Evolutionary conservation across 1,284 basidiomycete genomes (phyloP), one percentile per base, ranked within the genome.

Genomic region (Sphaerobolus stellatus): DNA sequence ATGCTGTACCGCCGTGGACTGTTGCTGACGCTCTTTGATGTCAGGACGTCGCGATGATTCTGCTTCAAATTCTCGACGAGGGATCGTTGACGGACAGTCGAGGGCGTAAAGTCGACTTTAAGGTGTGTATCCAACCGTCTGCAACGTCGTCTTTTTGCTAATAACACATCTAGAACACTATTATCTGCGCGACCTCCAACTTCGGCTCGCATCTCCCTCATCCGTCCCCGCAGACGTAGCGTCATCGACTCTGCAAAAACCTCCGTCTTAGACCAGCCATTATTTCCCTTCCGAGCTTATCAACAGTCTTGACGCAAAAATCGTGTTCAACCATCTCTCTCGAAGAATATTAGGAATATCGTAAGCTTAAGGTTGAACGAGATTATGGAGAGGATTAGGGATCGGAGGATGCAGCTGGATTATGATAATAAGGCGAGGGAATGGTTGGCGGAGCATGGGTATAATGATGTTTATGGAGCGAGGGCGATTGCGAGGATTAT

Each of bases 21-120:
- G n/a, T n/a, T n/a, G n/a, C n/a, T n/a, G n/a, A n/a, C n/a, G n/a
- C n/a, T n/a, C n/a, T n/a, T 22, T 48, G 25, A 27, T 54, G 82
- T 77, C 92, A 94, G 62, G 92, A 96, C 24, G 81, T 90, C 1
- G 92, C 94, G 83, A 91, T 96, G 57, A 75, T 97, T 13, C 79
- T 98, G n/a, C n/a, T n/a, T 3, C 94, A 97, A 69, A 89, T 97
- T 53, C 80, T 98, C 30, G 94, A 98, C 64, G 94, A 98, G 94
- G n/a, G 94, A 9, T 83, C 75, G 53, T 77, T 96, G 57, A 95
- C 93, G 1, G 94, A 97, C 66, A 88, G 85, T 59, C 84, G 90
- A 66, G 86, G 88, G 31, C 75, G 78, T 44, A 88, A 86, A 63
- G 83, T 88, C 6, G 88, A 92, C 68, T 92, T 93, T 75, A 88